Conservation (phyloP, 495 filamentous ascomycete species). For the Penicillium samsonianum region DNA sequence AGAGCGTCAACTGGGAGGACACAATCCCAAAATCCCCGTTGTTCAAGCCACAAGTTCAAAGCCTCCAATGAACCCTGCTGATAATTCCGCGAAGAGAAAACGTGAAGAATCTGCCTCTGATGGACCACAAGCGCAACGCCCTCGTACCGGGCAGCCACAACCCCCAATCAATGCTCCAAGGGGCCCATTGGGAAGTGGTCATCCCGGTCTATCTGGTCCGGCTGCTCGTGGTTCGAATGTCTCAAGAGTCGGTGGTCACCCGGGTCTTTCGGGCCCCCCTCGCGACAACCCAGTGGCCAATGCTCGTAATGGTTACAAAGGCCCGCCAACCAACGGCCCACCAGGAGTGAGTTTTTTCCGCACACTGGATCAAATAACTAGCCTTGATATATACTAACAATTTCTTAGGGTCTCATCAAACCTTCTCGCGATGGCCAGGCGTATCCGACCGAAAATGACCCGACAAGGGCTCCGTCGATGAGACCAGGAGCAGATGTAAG, state of each 20-base stretch:
- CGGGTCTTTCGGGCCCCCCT: slow-evolving; percentile 3
- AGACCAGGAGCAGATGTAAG: slow-evolving; percentile 27
- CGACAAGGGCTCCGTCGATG: slow-evolving; percentile 15
- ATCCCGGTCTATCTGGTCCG: slow-evolving; percentile 5
- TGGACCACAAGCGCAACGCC: slow-evolving; percentile 28
- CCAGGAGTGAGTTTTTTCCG: slow-evolving; percentile 32
- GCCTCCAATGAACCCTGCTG: slow-evolving; percentile 12
- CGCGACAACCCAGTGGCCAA: slow-evolving; percentile 3
- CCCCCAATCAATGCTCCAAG: slow-evolving; percentile 26
- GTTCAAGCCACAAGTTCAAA: slow-evolving; percentile 37
- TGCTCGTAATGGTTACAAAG: slow-evolving; percentile 13
- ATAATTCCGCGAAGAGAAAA: slow-evolving; percentile 45
- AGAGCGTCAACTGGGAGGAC: slow-evolving; percentile 44
- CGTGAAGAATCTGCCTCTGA: slow-evolving; percentile 38
- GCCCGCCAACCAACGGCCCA: slow-evolving; percentile 19
- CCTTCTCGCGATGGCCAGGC: slow-evolving; percentile 43
- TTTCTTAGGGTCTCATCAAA: slow-evolving; percentile 37
- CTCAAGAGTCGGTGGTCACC: background rate
- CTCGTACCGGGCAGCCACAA: slow-evolving; percentile 26
- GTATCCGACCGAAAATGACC: slow-evolving; percentile 24
- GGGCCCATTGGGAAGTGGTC: slow-evolving; percentile 9
- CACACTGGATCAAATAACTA: background rate
- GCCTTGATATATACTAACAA: slow-evolving; percentile 12
- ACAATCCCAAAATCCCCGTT: slow-evolving; percentile 50
- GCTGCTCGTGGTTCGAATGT: background rate